Percentiles rank a stretch among this genome's conserved stretches.
phyloP scores from a whole-genome alignment of 2,329 filamentous ascomycete genomes.

The Thielaviopsis ethacetica region DNA sequence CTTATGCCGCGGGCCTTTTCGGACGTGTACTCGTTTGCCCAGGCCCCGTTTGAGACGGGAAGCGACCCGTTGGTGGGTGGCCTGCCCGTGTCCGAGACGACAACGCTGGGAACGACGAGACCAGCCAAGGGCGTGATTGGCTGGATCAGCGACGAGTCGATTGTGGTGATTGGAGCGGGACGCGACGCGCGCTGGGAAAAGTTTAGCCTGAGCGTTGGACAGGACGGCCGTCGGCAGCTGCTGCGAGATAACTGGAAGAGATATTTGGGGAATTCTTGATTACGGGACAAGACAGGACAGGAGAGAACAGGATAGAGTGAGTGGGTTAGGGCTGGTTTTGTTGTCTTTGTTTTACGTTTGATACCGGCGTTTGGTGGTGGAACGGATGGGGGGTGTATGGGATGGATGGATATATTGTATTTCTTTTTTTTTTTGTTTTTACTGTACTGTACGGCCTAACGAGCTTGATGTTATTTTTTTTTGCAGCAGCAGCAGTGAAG shows the following conservation, averaged over 20 bases:
- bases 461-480: neutral
- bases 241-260: conserved; percentile 67
- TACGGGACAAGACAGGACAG: neutral
- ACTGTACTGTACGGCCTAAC: neutral
- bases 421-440: neutral
- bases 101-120: conserved; percentile 33
- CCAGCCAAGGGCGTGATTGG: conserved; percentile 73
- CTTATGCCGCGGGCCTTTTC: conserved; percentile 76
- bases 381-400: neutral
- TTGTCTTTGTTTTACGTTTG: conserved; percentile 1
- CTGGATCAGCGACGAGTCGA: conserved; percentile 59
- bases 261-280: conserved; percentile 39
- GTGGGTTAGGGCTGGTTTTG: neutral
- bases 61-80: conserved; percentile 44
- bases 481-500: neutral
- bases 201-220: conserved; percentile 53
- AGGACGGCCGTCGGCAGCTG: conserved; percentile 50
- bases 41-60: conserved; percentile 65
- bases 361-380: neutral
- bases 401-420: neutral
- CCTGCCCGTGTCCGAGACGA: conserved; percentile 26
- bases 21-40: conserved; percentile 75
- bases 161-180: conserved; percentile 66
- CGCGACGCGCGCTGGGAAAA: conserved; percentile 76
- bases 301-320: no score